Evolutionary conservation across 352 stramenopile genomes (phyloP), one percentile per base, ranked within the genome.

Genomic region (Poterioochromonas sp.): DNA sequence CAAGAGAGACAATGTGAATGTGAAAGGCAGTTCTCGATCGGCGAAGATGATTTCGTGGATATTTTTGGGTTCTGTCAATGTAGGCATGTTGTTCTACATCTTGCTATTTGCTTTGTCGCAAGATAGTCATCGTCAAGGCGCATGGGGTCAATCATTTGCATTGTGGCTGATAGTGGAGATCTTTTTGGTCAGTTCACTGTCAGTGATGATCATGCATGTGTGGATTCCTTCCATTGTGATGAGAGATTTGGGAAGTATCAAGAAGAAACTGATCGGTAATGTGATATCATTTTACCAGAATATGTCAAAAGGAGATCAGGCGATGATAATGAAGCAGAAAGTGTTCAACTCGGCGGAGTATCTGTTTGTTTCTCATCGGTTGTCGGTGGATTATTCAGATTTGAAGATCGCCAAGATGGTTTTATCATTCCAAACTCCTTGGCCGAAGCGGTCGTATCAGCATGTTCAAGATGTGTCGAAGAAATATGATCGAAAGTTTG

Each of bases 1-100:
- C 15, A 40, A 8, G 5, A 1, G 69, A 22, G 29, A 76, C 35
- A 26, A 18, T 34, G 18, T 11, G 32, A 43, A 51, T 18, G 11
- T 74, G 11, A n/a, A 54, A 51, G 8, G 11, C 11, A 15, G 3
- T 43, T 58, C 69, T 34, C 39, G 11, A 41, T 60, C 29, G 15
- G 69, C 40, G 3, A 76, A 76, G 32, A 37, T 62, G 15, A 32
- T 37, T 12, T 26, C 3, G 3, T 76, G 69, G 69, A 44, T 64
- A 26, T 76, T 54, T 64, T n/a, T 76, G 18, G 8, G 8, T 37
- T 12, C 71, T 8, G 3, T 76, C 5, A 32, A 63, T 26, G 69
- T 32, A 34, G 69, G 8, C 1, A 76, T 76, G 69, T 44, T 76
- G 29, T 63, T 76, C 11, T 76, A 76, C 32, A 76, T 76, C 12